Evolutionary conservation across 257 asterid genomes (phyloP).

Genomic region (Solanum clarkiae): DNA sequence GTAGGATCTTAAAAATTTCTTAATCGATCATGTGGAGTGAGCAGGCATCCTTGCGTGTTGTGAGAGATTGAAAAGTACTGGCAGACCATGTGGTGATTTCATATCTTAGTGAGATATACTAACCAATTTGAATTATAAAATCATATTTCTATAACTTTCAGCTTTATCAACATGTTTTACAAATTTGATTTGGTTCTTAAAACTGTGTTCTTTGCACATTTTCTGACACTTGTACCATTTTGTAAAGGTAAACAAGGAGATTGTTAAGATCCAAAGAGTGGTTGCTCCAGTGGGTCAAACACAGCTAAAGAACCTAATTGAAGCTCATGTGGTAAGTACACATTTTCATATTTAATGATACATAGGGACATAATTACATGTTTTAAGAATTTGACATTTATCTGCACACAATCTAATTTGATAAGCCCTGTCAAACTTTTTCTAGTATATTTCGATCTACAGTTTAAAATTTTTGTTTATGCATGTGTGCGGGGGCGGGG

Average conservation of each 20-base stretch:
- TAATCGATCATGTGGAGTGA: background rate
- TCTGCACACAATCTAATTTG: background rate
- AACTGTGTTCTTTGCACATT: background rate
- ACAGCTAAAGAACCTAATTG: slow-evolving; percentile 87
- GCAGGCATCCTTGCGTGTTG: background rate
- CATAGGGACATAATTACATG: background rate
- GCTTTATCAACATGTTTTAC: background rate
- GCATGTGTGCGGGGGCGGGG: background rate
- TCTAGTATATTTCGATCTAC: background rate
- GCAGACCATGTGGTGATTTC: background rate
- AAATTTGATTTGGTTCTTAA: background rate
- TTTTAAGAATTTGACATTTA: background rate
- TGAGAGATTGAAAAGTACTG: background rate
- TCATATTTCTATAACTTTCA: background rate
- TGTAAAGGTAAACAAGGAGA: slow-evolving; percentile 87
- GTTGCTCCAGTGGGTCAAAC: slow-evolving; percentile 90
- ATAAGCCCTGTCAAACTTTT: background rate
- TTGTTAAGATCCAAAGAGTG: slow-evolving; percentile 96
- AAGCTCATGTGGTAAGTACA: slow-evolving; percentile 87
- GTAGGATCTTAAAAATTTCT: background rate
- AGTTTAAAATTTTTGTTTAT: background rate
- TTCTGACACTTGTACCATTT: background rate
- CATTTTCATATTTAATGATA: background rate
- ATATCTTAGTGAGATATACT: background rate
- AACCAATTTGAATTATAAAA: background rate